Evolutionary conservation across 768 basidiomycete species (phyloP).

Genomic region (Mrakia gelida): DNA sequence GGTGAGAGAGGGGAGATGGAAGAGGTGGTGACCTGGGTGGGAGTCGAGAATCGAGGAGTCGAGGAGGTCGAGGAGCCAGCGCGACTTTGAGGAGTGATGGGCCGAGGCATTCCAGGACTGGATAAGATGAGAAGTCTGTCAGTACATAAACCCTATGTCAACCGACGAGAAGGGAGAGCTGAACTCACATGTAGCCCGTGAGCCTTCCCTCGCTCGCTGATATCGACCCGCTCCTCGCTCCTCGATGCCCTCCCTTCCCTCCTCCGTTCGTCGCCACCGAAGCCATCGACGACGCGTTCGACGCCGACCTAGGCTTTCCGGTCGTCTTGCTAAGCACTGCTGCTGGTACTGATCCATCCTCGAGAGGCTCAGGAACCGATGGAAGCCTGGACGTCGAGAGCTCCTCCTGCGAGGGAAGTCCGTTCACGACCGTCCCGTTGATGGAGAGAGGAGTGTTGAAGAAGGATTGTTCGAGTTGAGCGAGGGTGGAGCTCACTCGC

Average conservation of each 20-base stretch:
- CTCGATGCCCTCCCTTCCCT: neutral
- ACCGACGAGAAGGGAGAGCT: neutral
- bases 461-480: slow-evolving; percentile 14
- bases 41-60: neutral
- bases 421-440: neutral
- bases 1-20: neutral
- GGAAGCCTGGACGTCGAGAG: neutral
- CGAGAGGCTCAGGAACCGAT: neutral
- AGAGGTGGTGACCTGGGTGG: neutral
- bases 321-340: neutral
- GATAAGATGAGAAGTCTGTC: neutral
- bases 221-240: slow-evolving; percentile 15
- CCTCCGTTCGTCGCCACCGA: neutral
- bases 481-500: slow-evolving; percentile 21
- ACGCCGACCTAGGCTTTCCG: neutral
- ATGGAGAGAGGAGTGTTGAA: neutral
- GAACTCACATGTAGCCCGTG: slow-evolving; percentile 10
- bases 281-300: neutral
- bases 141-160: neutral
- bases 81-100: slow-evolving; percentile 22
- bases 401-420: neutral
- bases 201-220: slow-evolving; percentile 4
- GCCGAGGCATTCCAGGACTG: slow-evolving; percentile 25
- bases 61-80: neutral
- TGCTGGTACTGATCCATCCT: too few species aligned